Percentiles rank a stretch among this genome's conserved stretches.
Evolutionary conservation across 441 rosid species (phyloP).

Genomic region (Erodium texanum): DNA sequence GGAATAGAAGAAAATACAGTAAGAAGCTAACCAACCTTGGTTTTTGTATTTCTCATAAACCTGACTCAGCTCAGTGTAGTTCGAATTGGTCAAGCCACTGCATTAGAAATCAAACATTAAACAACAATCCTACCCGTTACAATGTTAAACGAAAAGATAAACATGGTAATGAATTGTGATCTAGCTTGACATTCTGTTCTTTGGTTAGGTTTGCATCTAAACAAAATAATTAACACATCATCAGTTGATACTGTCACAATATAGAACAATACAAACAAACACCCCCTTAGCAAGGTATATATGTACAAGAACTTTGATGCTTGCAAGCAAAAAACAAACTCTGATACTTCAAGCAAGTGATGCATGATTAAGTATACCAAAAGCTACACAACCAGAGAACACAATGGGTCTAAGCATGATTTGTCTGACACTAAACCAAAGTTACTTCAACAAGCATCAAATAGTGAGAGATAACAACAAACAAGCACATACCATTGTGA

Average conservation of each 20-base stretch:
- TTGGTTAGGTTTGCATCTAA: too few species aligned
- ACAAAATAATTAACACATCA: not conserved
- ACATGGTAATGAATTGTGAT: not conserved
- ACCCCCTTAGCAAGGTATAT: too few species aligned
- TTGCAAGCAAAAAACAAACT: too few species aligned
- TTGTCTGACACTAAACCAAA: not conserved
- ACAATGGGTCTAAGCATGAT: not conserved
- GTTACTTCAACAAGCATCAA: not conserved
- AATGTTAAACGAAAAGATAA: not conserved
- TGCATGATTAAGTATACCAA: not conserved
- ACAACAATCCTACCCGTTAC: not conserved
- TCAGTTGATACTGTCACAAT: too few species aligned
- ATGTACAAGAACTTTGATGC: too few species aligned
- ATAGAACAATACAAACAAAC: too few species aligned
- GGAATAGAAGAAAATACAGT: not conserved
- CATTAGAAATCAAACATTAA: constrained; percentile 13
- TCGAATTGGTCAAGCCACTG: constrained; percentile 68
- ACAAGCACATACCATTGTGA: constrained; percentile 59
- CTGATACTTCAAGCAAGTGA: not conserved
- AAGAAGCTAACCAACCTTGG: constrained; percentile 24
- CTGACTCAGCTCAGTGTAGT: constrained; percentile 58
- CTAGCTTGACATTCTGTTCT: not conserved
- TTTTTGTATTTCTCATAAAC: constrained; percentile 49
- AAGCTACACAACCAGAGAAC: not conserved
- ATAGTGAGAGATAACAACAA: not conserved